Conservation (phyloP, 306 rosid genomes). For the Corylus heterophylla region DNA sequence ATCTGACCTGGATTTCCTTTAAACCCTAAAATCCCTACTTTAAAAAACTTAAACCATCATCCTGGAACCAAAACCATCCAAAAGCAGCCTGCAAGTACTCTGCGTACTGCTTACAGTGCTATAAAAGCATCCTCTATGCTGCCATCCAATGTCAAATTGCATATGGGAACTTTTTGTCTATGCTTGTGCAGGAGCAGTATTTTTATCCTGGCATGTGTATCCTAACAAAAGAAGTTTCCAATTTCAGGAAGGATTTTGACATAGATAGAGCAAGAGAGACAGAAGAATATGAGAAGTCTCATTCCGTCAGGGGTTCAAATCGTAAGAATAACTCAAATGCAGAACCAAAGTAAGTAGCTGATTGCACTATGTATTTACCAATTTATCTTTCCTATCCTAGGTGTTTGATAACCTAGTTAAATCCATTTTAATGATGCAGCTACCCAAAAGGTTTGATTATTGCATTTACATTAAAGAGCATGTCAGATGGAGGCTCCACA, state of each 20-base stretch:
- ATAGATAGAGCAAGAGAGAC: conserved; percentile 60
- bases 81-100: not conserved
- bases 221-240: conserved; percentile 16
- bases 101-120: not conserved
- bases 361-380: not conserved
- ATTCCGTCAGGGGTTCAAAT: conserved; percentile 32
- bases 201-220: conserved; percentile 11
- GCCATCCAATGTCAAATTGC: not conserved
- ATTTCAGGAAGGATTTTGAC: conserved; percentile 77
- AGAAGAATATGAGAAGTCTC: conserved; percentile 52
- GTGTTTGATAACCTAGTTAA: conserved; percentile 15
- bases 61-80: not conserved
- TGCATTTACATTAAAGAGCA: conserved; percentile 62
- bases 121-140: not conserved
- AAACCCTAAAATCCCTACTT: not conserved
- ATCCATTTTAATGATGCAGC: conserved; percentile 47
- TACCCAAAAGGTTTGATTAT: conserved; percentile 87
- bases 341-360: conserved; percentile 52
- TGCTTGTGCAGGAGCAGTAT: not conserved
- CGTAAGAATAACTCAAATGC: conserved; percentile 39
- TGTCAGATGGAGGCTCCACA: conserved; percentile 40
- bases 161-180: not conserved
- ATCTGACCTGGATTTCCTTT: not conserved
- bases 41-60: not conserved
- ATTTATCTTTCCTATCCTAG: not conserved